Base-by-base conservation (phyloP, 2,329 filamentous ascomycete species). In the Cladosporium sp. region DNA sequence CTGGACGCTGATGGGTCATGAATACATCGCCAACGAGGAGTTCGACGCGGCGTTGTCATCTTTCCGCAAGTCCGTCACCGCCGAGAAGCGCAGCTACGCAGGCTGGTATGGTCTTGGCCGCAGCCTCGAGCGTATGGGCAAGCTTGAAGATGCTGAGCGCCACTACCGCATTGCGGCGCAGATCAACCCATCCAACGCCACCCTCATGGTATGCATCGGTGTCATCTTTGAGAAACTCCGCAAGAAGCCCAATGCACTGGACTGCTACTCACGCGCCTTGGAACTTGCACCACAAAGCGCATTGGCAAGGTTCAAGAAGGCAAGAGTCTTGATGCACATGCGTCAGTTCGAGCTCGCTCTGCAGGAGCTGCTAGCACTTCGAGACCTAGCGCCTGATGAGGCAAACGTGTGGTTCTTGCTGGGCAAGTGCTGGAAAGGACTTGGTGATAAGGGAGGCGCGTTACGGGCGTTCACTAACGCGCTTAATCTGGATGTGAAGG, bases 381-480 rank as follows among this genome's bases (percentile, higher is more conserved):
- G 95, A 70, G 90, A 96, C 66, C 81, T 96, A 62, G 92, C 92
- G 5, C 93, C 94, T 0, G 92, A 99, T 69, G 93, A 97, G 73
- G 90, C 93, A 4, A 96, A 92, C 68, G 92, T 99, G 38, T 94
- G 97, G 76, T 99, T 97, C 78, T 79, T 96, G 63, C 85, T 99
- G 39, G 95, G 92, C 19, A 90, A 90, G 71, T 82, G 84, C 59
- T 84, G 84, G 73, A 87, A 86, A 73, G 80, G 78, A 65, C 65
- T 85, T 59, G 74, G 79, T 30, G 79, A 85, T 60, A 82, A 82
- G 67, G 86, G 86, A 61, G 82, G 86, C 67, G 92, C 94, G n/a
- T 89, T 99, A 60, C 87, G 88, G 60, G 91, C 97, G 73, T 96
- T 96, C 72, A 99, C 94, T 6, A 93, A 92, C 73, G 94, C 94